Conservation (phyloP, 768 basidiomycete genomes). For the Candolleomyces efflorescens region DNA sequence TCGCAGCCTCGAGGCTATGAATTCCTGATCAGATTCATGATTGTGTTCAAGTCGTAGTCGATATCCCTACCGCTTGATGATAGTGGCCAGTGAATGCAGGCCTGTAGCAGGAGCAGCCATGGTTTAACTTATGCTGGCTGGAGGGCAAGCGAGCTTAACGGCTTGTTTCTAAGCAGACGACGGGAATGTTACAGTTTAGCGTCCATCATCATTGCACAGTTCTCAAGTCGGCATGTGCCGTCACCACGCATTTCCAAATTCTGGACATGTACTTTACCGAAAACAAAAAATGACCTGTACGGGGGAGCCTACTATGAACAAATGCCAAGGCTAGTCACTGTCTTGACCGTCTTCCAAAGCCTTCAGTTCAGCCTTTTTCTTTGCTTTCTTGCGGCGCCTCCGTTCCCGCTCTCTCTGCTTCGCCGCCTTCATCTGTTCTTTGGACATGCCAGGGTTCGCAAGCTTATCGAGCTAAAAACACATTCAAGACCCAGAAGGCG, state of each 20-base stretch:
- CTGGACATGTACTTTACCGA: not conserved
- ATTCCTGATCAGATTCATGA: slow-evolving; percentile 20
- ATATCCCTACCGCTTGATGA: slow-evolving; percentile 68
- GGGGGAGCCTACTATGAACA: no score
- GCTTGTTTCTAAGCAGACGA: not conserved
- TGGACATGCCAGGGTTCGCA: slow-evolving; percentile 74
- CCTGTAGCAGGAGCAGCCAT: slow-evolving; percentile 38
- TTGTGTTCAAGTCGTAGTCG: slow-evolving; percentile 2
- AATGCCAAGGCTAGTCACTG: slow-evolving; percentile 4
- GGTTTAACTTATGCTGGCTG: slow-evolving; percentile 9
- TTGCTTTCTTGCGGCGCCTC: slow-evolving; percentile 72
- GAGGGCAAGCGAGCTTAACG: not conserved
- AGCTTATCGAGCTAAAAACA: slow-evolving; percentile 60
- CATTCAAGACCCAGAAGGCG: slow-evolving; percentile 10
- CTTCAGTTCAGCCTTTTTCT: slow-evolving; percentile 50
- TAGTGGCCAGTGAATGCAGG: slow-evolving; percentile 71
- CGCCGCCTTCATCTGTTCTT: slow-evolving; percentile 61
- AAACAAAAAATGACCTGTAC: slow-evolving; percentile 1
- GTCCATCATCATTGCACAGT: not conserved
- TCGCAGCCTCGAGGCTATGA: slow-evolving; percentile 84
- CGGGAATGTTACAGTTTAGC: not conserved
- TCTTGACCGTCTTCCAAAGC: slow-evolving; percentile 17
- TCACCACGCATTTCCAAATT: not conserved
- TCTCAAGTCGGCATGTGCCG: slow-evolving; percentile 1
- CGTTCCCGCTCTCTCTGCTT: slow-evolving; percentile 75